These are phyloP conservation scores for Talaromyces proteolyticus DNA, from an alignment of 495 filamentous ascomycete genomes.

Conservation along the genomic window DNA sequence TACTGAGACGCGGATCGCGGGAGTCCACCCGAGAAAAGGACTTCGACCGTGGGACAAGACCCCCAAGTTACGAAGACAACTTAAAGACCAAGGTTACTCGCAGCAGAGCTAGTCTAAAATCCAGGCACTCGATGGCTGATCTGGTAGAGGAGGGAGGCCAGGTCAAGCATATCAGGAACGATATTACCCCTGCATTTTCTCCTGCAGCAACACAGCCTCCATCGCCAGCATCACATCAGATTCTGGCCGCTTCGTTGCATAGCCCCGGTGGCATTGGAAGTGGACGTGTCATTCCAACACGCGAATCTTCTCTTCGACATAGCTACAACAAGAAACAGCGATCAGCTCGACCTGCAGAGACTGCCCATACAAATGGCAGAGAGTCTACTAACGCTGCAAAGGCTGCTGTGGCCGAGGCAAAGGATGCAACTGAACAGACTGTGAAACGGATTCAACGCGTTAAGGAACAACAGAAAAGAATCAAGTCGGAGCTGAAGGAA, in stretches of 20 bases:
- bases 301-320: constrained; percentile 65
- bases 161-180: constrained; percentile 3
- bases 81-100: constrained; percentile 29
- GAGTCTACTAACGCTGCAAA: constrained; percentile 35
- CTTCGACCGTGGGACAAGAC: constrained; percentile 27
- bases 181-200: neutral
- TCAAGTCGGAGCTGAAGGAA: constrained; percentile 31
- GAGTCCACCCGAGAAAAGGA: constrained; percentile 33
- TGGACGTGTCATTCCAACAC: constrained; percentile 52
- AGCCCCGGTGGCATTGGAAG: constrained; percentile 41
- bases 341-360: neutral
- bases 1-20: constrained; percentile 31
- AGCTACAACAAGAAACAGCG: constrained; percentile 32
- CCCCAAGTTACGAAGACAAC: constrained; percentile 31
- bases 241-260: constrained; percentile 10
- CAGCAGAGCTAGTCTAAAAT: constrained; percentile 35
- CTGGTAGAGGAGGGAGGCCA: constrained; percentile 31
- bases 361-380: constrained; percentile 8
- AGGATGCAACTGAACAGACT: constrained; percentile 34
- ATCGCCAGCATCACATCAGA: neutral
- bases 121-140: constrained; percentile 40
- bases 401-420: constrained; percentile 26
- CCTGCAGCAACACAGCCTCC: constrained; percentile 19
- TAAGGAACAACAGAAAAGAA: constrained; percentile 44
- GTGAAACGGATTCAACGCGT: constrained; percentile 45